Conservation (phyloP, 2,329 filamentous ascomycete species). For the Zymoseptoria ardabiliae region DNA sequence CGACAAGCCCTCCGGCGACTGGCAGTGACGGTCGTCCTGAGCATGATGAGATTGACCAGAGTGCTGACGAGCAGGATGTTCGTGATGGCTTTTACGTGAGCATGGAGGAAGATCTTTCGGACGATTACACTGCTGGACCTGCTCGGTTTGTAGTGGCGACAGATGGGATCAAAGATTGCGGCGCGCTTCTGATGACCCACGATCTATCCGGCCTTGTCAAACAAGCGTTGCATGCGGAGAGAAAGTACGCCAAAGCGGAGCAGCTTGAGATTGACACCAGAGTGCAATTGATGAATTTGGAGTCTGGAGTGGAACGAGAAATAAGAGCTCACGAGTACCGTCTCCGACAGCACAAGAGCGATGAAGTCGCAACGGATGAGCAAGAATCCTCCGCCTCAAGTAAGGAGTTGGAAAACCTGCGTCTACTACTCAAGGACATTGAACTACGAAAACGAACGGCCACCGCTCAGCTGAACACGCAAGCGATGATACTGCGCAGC, state of each 20-base stretch:
- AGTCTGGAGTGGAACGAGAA: slow-evolving; percentile 2
- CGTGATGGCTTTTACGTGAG: slow-evolving; percentile 1
- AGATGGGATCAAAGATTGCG: slow-evolving; percentile 12
- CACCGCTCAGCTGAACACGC: background rate
- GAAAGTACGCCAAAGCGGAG: slow-evolving; percentile 1
- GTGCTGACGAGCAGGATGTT: slow-evolving; percentile 1
- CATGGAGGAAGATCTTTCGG: slow-evolving; percentile 1
- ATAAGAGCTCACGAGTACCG: slow-evolving; percentile 6
- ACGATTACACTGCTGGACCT: slow-evolving; percentile 13
- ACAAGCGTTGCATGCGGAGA: slow-evolving; percentile 4
- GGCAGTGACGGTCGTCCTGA: too few species aligned
- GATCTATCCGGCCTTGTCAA: slow-evolving; percentile 7
- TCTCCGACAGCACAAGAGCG: too few species aligned
- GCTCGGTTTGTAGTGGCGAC: slow-evolving; percentile 6
- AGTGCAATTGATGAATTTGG: background rate
- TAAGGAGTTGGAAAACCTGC: slow-evolving; percentile 4
- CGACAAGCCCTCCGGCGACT: too few species aligned
- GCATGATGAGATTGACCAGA: too few species aligned
- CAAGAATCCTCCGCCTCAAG: too few species aligned
- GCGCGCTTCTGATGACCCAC: slow-evolving; percentile 9
- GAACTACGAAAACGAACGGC: background rate
- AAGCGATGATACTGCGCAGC: slow-evolving; percentile 1
- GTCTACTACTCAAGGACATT: slow-evolving; percentile 3
- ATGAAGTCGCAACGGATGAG: too few species aligned
- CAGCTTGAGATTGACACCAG: background rate